Evolutionary conservation across 2,329 filamentous ascomycete species (phyloP), one percentile per base, ranked within the genome.

Genomic region (Aphanoascus verrucosus): DNA sequence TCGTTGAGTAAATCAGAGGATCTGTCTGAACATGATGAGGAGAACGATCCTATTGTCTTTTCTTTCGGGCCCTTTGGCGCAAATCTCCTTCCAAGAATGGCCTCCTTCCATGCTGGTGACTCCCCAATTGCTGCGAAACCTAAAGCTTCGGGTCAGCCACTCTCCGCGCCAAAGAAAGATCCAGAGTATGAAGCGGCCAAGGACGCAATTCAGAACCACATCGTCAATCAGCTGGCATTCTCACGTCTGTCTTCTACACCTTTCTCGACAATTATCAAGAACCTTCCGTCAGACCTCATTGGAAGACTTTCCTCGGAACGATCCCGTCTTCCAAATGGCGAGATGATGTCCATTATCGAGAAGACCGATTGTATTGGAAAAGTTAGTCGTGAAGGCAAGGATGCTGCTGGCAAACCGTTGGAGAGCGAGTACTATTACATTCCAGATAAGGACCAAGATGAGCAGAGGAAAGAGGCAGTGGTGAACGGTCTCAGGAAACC

Each of bases 351-450:
- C 44, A 77, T 94, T 55, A 79, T 97, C 42, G 85, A 89, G 65
- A 74, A 75, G 20, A 86, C 87, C 5, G 69, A 79, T 7, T 95
- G 88, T 65, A 83, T 97, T 58, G 93, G 93, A 45, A 85, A 93
- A 67, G 95, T 98, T 62, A 77, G 79, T 49, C 84, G 93, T 38
- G 84, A 91, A 67, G 93, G 93, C 65, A 98, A 97, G 69, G 93
- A 98, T 66, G 93, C 93, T 4, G 91, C 93, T 0, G 93, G 93
- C 60, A 93, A 96, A 73, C 74, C 84, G 5, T 79, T 98, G 0
- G 91, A 98, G 75, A 94, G 87, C 74, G 90, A 98, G 69, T 97
- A 94, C 68, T 97, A 97, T 71, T 98, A 98, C 65, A 77, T 96
- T 6, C 86, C 90, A 0, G 91, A 97, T 68, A 78, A 82, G 63